phyloP scores from a whole-genome alignment of 2,329 filamentous ascomycete genomes.

The Calonectria honghensis region DNA sequence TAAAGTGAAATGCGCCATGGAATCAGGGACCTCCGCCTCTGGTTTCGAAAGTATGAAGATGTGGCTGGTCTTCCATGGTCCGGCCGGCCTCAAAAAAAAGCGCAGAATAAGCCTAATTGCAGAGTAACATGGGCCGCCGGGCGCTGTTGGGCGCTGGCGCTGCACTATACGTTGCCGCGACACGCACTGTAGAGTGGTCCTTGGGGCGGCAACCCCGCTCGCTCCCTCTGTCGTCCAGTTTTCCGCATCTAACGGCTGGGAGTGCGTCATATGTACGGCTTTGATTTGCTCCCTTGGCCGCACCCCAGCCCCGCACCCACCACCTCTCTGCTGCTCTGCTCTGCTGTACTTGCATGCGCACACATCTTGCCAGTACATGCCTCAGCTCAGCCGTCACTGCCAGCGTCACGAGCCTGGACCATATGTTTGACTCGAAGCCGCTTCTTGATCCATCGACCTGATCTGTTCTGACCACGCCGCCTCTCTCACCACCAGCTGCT shows the following conservation, averaged over 20 bases:
- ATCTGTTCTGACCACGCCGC: slow-evolving; percentile 18
- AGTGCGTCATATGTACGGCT: slow-evolving; percentile 25
- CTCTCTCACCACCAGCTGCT: slow-evolving; percentile 26
- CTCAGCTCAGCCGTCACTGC: slow-evolving; percentile 21
- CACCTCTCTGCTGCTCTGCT: slow-evolving; percentile 21
- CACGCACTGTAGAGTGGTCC: slow-evolving; percentile 20
- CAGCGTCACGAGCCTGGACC: slow-evolving; percentile 35
- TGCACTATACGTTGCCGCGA: slow-evolving; percentile 18
- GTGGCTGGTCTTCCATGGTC: not conserved
- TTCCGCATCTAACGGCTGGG: slow-evolving; percentile 11
- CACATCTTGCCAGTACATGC: slow-evolving; percentile 22
- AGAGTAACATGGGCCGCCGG: slow-evolving; percentile 27
- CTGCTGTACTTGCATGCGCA: slow-evolving; percentile 28
- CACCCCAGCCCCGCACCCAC: slow-evolving; percentile 20
- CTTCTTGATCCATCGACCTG: slow-evolving; percentile 13
- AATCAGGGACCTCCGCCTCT: slow-evolving; percentile 8
- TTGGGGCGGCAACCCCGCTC: slow-evolving; percentile 14
- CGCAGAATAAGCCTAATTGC: slow-evolving; percentile 24
- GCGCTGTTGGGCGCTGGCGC: slow-evolving; percentile 13
- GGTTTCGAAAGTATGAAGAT: slow-evolving; percentile 18
- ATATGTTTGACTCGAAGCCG: slow-evolving; percentile 16
- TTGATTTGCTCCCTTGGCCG: slow-evolving; percentile 23
- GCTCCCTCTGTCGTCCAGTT: slow-evolving; percentile 14
- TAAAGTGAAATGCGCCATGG: slow-evolving; percentile 4
- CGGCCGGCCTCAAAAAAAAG: slow-evolving; percentile 20